Conservation (phyloP, 1,139 yeast species). For the Yamadazyma oceani region DNA sequence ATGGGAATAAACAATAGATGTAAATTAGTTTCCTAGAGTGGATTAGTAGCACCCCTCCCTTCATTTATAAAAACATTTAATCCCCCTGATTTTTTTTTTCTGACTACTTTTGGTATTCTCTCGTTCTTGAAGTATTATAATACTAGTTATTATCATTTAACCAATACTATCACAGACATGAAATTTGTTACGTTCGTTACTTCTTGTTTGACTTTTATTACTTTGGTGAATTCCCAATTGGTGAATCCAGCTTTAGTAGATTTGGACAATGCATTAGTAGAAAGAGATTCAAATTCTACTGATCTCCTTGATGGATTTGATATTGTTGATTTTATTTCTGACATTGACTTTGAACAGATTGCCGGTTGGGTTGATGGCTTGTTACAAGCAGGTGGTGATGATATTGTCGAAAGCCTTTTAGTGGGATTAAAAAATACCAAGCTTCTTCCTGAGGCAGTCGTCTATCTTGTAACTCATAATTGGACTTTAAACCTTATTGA, state of each 20-base stretch:
- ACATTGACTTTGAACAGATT: constrained; percentile 27
- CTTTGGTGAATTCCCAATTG: constrained; percentile 14
- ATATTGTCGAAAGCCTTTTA: constrained; percentile 28
- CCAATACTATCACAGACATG: too few species aligned
- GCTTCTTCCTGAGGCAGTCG: constrained; percentile 27
- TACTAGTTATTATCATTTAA: too few species aligned
- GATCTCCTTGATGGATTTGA: constrained; percentile 20
- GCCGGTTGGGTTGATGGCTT: constrained; percentile 34
- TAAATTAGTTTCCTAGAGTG: constrained; percentile 1
- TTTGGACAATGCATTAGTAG: constrained; percentile 15
- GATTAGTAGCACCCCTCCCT: not conserved
- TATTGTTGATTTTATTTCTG: constrained; percentile 20
- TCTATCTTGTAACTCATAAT: constrained; percentile 27
- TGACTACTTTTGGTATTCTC: not conserved
- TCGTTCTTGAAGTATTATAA: too few species aligned
- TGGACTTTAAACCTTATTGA: constrained; percentile 23
- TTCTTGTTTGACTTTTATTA: constrained; percentile 17
- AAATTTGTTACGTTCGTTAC: constrained; percentile 21
- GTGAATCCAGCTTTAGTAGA: constrained; percentile 14
- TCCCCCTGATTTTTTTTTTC: not conserved
- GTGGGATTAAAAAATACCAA: constrained; percentile 25
- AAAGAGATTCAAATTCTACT: constrained; percentile 23
- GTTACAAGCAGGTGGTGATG: constrained; percentile 23
- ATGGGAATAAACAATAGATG: not conserved
- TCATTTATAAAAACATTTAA: not conserved